Conservation (phyloP, 2,329 filamentous ascomycete species). For the Cryphonectria nitschkei region DNA sequence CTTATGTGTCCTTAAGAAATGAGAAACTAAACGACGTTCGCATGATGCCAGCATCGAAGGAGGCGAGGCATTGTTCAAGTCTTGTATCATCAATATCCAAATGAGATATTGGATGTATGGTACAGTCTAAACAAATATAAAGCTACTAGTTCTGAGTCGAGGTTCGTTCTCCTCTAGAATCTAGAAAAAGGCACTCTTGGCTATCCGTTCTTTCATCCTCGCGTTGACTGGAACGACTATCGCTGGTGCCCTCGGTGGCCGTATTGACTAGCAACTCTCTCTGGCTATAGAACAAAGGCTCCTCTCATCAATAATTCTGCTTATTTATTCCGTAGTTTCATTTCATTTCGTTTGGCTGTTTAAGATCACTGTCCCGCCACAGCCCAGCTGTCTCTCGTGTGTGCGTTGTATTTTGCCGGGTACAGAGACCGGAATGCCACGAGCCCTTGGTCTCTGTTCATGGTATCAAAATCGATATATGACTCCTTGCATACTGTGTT, state of each 20-base stretch:
- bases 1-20: neutral
- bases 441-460: conserved; percentile 70
- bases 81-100: neutral
- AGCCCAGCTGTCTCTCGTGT: conserved; percentile 15
- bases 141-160: neutral
- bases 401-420: conserved; percentile 65
- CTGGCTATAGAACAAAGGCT: too few relatives aligned
- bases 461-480: conserved; percentile 69
- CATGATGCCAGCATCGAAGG: neutral
- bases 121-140: neutral
- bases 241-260: too few relatives aligned
- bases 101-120: neutral
- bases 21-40: neutral
- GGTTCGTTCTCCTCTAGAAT: neutral
- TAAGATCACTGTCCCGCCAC: neutral
- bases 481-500: conserved; percentile 62
- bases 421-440: conserved; percentile 54
- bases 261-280: too few relatives aligned
- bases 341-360: neutral
- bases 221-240: too few relatives aligned
- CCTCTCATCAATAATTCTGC: neutral
- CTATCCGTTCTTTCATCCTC: neutral
- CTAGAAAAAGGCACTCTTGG: neutral
- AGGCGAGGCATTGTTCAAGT: neutral
- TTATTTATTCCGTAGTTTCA: neutral